Conservation (phyloP, 1,284 basidiomycete species). For the Marasmius tenuissimus region DNA sequence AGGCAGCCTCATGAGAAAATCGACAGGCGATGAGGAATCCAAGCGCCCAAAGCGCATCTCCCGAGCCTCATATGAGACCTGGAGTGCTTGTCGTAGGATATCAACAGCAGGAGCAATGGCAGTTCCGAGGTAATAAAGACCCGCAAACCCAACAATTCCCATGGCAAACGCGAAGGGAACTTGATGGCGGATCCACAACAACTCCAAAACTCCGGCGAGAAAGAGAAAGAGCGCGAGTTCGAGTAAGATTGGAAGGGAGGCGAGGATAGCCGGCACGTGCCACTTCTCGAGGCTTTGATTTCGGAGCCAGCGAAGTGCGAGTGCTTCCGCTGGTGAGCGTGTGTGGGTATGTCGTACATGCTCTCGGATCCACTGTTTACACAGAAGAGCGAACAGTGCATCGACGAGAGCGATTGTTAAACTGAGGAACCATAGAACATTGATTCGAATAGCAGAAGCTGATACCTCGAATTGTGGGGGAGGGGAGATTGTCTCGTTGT, state of each 20-base stretch:
- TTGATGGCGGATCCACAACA: constrained; percentile 1
- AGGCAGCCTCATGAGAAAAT: not conserved
- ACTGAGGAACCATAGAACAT: constrained; percentile 9
- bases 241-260: constrained; percentile 1
- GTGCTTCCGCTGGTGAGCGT: not conserved
- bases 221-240: constrained; percentile 3
- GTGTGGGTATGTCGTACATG: constrained; percentile 1
- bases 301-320: not conserved
- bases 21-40: too few species aligned
- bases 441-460: not conserved
- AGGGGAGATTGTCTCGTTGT: not conserved
- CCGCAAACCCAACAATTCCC: not conserved
- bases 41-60: too few species aligned
- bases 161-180: not conserved
- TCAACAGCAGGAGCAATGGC: not conserved
- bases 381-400: constrained; percentile 6
- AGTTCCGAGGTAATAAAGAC: not conserved
- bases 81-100: not conserved
- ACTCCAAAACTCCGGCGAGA: constrained; percentile 5
- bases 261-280: not conserved
- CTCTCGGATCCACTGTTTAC: constrained; percentile 14
- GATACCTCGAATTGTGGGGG: not conserved
- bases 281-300: not conserved
- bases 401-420: constrained; percentile 4
- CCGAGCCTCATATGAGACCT: too few species aligned